Base-by-base conservation (phyloP, 257 asterid genomes). In the Salvia splendens region DNA sequence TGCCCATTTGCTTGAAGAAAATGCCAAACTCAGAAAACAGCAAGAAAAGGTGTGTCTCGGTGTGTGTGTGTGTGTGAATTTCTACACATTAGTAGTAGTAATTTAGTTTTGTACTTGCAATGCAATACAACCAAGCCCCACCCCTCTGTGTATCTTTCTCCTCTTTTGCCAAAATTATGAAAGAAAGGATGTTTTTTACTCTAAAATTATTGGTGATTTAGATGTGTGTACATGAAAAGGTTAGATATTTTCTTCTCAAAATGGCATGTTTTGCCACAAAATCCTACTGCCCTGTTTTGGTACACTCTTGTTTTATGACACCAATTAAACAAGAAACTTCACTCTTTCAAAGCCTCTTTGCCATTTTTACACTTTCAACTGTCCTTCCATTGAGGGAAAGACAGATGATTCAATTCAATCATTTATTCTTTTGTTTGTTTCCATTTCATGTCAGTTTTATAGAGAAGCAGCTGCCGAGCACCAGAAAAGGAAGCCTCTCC, bases 31-130 rank as follows among this genome's bases (percentile, higher is more conserved):
- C 77, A 87, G 71, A 71, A 78, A 84, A 57, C 86, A 85, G 33
- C 95, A 84, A 47, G 75, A 80, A 70, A 79, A 87, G 97, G 95
- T 85, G 17, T n/a, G n/a, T n/a, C n/a, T n/a, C n/a, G 0, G 24
- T 20, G 24, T 20, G 24, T 20, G 24, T 20, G 24, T 2, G 6
- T 40, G 14, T 8, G 16, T 56, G 51, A 12, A 43, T 43, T 4
- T 7, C 33, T 24, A 42, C 61, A 49, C 1, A n/a, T 24, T 24
- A 24, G 20, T 12, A 15, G 20, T 17, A 17, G 30, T 24, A 24
- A 24, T 24, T 24, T 24, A 24, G 30, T 30, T 14, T 40, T 49
- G 28, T 54, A 40, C 12, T 14, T 14, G 6, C 7, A 38, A 8
- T 54, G 35, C 14, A 52, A 20, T 9, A 24, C 59, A 52, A 24